Evolutionary conservation across 2,329 filamentous ascomycete species (phyloP).

Genomic region (Geosmithia morbida): DNA sequence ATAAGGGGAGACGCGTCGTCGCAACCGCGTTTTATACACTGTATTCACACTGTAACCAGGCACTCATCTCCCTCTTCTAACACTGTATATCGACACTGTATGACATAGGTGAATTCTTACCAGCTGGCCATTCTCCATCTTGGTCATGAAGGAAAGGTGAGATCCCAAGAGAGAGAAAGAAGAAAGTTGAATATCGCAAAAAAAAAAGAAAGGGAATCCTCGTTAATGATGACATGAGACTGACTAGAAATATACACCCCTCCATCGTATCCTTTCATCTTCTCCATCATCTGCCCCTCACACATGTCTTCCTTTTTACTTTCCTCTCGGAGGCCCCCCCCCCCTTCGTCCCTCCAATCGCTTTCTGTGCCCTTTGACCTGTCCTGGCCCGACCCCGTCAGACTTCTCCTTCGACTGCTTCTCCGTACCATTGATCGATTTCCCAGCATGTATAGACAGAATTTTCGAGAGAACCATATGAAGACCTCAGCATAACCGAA

Average conservation of each 20-base stretch:
- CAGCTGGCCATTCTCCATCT: no score
- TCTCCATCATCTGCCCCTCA: not conserved
- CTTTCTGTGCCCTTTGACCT: no score
- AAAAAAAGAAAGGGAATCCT: not conserved
- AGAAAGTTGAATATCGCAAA: no score
- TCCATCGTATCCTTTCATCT: not conserved
- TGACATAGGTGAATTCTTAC: not conserved
- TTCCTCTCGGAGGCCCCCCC: no score
- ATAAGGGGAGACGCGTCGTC: conserved; percentile 1
- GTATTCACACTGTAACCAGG: not conserved
- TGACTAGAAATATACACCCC: not conserved
- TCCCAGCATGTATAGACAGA: no score
- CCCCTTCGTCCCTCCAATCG: no score
- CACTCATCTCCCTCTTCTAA: not conserved
- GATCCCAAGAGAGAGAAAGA: no score
- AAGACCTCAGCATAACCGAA: no score
- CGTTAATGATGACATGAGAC: not conserved
- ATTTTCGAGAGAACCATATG: not conserved
- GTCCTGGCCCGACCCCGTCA: no score
- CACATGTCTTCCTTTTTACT: not conserved
- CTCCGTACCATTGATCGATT: no score
- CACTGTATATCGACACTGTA: conserved; percentile 2
- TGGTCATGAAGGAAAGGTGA: no score
- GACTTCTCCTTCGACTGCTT: no score
- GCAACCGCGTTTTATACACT: not conserved